Base-by-base conservation (phyloP, 495 filamentous ascomycete species). In the Saxophila tyrrhenica region DNA sequence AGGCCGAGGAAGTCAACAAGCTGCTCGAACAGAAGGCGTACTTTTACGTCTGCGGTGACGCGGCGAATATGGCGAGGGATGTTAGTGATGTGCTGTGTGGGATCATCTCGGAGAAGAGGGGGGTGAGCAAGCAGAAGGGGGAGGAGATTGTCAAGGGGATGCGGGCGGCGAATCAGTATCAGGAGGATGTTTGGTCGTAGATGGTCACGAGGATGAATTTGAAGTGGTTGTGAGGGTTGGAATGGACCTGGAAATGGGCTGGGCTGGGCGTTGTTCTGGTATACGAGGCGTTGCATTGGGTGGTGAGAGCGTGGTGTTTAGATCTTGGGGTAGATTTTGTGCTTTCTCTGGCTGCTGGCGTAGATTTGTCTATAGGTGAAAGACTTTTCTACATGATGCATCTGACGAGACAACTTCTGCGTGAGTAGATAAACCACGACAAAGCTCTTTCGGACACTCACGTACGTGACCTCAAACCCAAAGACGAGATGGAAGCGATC, bases 1-100 rank as follows among this genome's bases (percentile, higher is more conserved):
- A 81, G 21, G 86, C 88, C 25, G 75, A 83, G 50, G 80, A 94
- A 58, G 77, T 99, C 71, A 92, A 95, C 68, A 80, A 90, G 59
- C 81, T 99, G 2, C 75, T 99, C 11, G 74, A 86, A 65, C 87
- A 96, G 67, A 84, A 84, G 64, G 91, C 85, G 16, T 95, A 91
- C 70, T 88, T 99, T 73, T 99, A 99, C 66, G 92, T 99, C 32
- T 99, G 92, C 64, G 92, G 92, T 71, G 92, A 99, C 62, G 92
- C 92, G 5, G 87, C 94, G 47, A 91, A 95, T 73, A 99, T 99
- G 92, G 92, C 92, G 39, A 80, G 94, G 43, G 92, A 97, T 65
- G 92, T 99, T 70, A 97, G 90, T 72, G 73, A 81, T 35, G 77
- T 87, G 7, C 76, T 99, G 20, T 83, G 74, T 29, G 81, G 90